A percentile compares a stretch with the other conserved stretches of the same genome.
Evolutionary conservation across 345 rosid species (phyloP).

Genomic region (Pelargonium nanum): DNA sequence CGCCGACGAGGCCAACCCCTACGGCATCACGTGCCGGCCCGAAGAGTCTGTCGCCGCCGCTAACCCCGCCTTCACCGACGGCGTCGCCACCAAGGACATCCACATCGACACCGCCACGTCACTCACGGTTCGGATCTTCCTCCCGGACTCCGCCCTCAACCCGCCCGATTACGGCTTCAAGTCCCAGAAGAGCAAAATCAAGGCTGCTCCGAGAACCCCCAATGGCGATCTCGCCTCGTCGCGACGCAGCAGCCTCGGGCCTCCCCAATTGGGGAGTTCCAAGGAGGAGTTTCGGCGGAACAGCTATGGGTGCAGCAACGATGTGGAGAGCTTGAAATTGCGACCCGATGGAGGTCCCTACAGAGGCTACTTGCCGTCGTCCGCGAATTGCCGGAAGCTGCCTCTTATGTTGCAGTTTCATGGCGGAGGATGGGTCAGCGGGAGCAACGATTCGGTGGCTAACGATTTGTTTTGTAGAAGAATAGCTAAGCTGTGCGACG

Average conservation of each 20-base stretch:
- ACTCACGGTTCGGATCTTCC: no score
- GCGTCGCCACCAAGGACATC: constrained; percentile 65
- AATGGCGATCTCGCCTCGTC: no score
- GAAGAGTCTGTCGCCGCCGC: constrained; percentile 65
- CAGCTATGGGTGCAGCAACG: no score
- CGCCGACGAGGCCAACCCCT: constrained; percentile 35
- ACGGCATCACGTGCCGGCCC: constrained; percentile 67
- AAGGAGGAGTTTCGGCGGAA: no score
- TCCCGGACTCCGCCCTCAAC: no score
- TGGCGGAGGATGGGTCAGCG: constrained; percentile 86
- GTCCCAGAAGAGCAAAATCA: no score
- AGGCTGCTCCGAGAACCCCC: no score
- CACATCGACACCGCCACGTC: no score
- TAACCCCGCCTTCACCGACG: constrained; percentile 78
- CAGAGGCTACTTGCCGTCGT: constrained; percentile 49
- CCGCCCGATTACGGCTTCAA: no score
- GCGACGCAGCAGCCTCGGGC: no score
- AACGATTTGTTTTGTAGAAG: constrained; percentile 70
- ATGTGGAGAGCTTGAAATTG: no score
- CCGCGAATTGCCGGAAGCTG: constrained; percentile 30
- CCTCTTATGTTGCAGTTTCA: constrained; percentile 90
- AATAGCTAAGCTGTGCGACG: constrained; percentile 63
- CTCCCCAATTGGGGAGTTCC: no score
- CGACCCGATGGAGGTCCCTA: constrained; percentile 12
- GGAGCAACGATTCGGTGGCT: constrained; percentile 51